A percentile compares a stretch with the other conserved stretches of the same genome.
Conservation (phyloP, 2,329 filamentous ascomycete genomes). For the Orbilia oligospora region DNA sequence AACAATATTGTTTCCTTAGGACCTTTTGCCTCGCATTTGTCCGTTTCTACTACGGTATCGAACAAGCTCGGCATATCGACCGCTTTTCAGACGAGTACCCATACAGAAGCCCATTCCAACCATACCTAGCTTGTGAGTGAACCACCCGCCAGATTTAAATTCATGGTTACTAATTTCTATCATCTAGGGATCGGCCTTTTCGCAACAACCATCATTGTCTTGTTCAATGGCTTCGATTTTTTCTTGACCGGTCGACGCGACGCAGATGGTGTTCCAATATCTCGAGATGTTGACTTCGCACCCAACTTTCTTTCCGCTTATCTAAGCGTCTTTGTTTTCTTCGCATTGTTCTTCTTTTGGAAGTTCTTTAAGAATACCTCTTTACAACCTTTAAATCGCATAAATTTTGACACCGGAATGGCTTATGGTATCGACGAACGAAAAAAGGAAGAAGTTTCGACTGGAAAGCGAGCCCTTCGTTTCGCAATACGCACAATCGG, state of each 20-base stretch:
- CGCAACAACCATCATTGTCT: slow-evolving; percentile 76
- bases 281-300: slow-evolving; percentile 63
- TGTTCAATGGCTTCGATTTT: slow-evolving; percentile 78
- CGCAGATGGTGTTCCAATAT: slow-evolving; percentile 45
- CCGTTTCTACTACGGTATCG: slow-evolving; percentile 60
- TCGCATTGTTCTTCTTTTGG: slow-evolving; percentile 74
- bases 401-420: slow-evolving; percentile 61
- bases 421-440: slow-evolving; percentile 57
- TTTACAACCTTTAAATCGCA: slow-evolving; percentile 69
- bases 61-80: slow-evolving; percentile 59
- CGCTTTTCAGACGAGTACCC: slow-evolving; percentile 58
- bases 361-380: slow-evolving; percentile 77
- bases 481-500: slow-evolving; percentile 56
- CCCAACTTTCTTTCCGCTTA: slow-evolving; percentile 75
- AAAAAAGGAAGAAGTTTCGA: slow-evolving; percentile 48
- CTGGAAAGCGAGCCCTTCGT: slow-evolving; percentile 52
- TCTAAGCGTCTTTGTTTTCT: slow-evolving; percentile 75
- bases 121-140: slow-evolving; percentile 55
- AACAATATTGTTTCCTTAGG: slow-evolving; percentile 66
- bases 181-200: slow-evolving; percentile 71
- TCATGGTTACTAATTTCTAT: background rate
- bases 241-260: slow-evolving; percentile 76
- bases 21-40: slow-evolving; percentile 60
- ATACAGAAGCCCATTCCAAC: slow-evolving; percentile 59
- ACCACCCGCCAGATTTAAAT: background rate